These are phyloP conservation scores for Kodamaea leandrae DNA, from an alignment of 805 yeast species.

Conservation along the genomic window DNA sequence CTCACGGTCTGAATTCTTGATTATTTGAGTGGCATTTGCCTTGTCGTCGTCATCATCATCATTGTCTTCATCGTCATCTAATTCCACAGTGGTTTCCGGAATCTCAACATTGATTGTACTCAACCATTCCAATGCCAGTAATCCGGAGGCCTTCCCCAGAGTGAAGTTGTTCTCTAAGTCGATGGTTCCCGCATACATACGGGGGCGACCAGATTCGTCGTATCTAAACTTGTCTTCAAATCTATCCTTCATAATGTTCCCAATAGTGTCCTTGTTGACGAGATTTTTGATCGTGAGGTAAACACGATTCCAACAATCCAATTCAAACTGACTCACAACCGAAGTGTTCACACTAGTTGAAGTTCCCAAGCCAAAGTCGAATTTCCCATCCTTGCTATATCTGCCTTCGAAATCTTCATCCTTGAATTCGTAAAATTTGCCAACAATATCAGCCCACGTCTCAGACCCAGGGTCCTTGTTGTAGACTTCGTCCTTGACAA, in stretches of 20 bases:
- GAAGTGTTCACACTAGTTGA: slow-evolving; percentile 38
- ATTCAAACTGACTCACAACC: slow-evolving; percentile 44
- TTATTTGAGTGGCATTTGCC: slow-evolving; percentile 53
- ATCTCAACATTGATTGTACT: slow-evolving; percentile 27
- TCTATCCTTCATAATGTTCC: slow-evolving; percentile 65
- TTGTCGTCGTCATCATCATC: slow-evolving; percentile 20
- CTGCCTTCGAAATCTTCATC: slow-evolving; percentile 11
- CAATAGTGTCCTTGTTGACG: slow-evolving; percentile 63
- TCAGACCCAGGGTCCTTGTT: slow-evolving; percentile 17
- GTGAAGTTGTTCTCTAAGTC: slow-evolving; percentile 70
- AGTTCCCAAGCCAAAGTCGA: slow-evolving; percentile 69
- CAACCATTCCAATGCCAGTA: slow-evolving; percentile 56
- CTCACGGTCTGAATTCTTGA: slow-evolving; percentile 56
- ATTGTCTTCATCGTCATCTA: slow-evolving; percentile 26
- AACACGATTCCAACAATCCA: slow-evolving; percentile 64
- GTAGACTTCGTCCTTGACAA: slow-evolving; percentile 43
- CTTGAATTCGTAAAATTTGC: slow-evolving; percentile 21
- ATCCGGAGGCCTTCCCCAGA: slow-evolving; percentile 57
- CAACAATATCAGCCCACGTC: slow-evolving; percentile 22
- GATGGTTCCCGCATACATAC: slow-evolving; percentile 68
- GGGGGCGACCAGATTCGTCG: slow-evolving; percentile 79
- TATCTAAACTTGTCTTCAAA: slow-evolving; percentile 84
- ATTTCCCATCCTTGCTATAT: slow-evolving; percentile 18
- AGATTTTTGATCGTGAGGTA: slow-evolving; percentile 57
- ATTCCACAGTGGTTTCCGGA: slow-evolving; percentile 30